These are phyloP conservation scores for Bothriochloa decipiens DNA, from an alignment of 176 grass and related monocot genomes.

Conservation along the genomic window DNA sequence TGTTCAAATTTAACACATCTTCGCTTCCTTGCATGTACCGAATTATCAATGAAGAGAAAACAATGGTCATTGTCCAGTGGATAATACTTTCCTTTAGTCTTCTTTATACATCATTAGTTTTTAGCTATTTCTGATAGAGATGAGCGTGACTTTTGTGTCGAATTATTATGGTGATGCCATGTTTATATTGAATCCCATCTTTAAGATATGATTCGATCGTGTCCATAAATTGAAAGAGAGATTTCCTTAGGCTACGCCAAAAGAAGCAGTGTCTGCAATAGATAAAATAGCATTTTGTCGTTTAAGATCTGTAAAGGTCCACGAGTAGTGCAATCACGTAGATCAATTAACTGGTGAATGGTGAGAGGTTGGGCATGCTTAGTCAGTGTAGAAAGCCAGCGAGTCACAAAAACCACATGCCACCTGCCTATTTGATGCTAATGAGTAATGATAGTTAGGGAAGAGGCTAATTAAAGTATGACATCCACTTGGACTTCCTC, in stretches of 20 bases:
- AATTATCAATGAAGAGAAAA: no score
- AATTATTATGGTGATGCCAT: not conserved
- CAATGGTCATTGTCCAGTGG: no score
- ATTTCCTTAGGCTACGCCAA: rapidly evolving
- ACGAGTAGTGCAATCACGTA: not conserved
- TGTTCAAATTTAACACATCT: no score
- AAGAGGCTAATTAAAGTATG: not conserved
- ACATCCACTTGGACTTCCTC: not conserved
- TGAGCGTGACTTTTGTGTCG: not conserved
- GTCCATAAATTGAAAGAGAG: not conserved
- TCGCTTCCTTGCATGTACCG: no score
- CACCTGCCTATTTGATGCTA: not conserved
- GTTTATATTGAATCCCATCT: not conserved
- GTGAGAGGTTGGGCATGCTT: not conserved
- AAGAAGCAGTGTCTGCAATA: not conserved
- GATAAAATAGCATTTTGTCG: not conserved
- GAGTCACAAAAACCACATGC: not conserved
- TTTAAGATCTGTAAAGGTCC: not conserved
- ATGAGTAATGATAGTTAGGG: not conserved
- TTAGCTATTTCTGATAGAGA: not conserved
- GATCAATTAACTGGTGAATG: not conserved
- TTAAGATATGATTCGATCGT: not conserved
- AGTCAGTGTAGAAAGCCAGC: no score
- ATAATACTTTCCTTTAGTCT: no score
- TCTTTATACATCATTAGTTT: not conserved